Conservation (phyloP, 148 eudicot genomes). For the Hydrangea macrophylla region DNA sequence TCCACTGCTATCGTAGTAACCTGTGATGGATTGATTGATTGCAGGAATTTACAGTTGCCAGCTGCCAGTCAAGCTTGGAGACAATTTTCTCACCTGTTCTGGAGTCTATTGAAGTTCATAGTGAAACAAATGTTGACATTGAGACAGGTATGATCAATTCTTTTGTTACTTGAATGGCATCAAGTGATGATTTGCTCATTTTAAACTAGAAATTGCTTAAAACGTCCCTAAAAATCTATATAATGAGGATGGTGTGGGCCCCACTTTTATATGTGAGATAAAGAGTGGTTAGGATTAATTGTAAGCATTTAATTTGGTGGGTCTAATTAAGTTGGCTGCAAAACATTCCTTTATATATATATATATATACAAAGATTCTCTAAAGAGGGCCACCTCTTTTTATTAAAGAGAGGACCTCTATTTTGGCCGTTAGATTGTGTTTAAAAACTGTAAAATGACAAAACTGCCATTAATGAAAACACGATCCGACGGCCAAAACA, state of each 20-base stretch:
- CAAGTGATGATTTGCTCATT: background rate
- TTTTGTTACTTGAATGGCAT: background rate
- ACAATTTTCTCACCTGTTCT: constrained; percentile 67
- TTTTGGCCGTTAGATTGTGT: no score
- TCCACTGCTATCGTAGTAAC: background rate
- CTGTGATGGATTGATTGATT: constrained; percentile 6
- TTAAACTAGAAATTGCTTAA: background rate
- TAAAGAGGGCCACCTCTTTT: no score
- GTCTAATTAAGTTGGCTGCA: no score
- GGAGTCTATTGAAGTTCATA: constrained; percentile 34
- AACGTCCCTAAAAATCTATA: background rate
- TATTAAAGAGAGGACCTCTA: no score
- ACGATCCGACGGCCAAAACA: no score
- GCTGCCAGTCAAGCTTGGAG: constrained; percentile 50
- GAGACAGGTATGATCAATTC: constrained; percentile 46
- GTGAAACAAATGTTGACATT: constrained; percentile 18
- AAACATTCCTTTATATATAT: no score
- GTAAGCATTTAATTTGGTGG: background rate
- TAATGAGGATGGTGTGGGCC: background rate
- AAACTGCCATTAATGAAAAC: no score
- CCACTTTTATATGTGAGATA: no score
- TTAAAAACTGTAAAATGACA: no score
- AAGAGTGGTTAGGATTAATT: no score
- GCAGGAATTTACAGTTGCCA: constrained; percentile 51
- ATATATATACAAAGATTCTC: no score